These are phyloP conservation scores for Pyrenophora graminea DNA, from an alignment of 2,329 filamentous ascomycete genomes.

Conservation along the genomic window DNA sequence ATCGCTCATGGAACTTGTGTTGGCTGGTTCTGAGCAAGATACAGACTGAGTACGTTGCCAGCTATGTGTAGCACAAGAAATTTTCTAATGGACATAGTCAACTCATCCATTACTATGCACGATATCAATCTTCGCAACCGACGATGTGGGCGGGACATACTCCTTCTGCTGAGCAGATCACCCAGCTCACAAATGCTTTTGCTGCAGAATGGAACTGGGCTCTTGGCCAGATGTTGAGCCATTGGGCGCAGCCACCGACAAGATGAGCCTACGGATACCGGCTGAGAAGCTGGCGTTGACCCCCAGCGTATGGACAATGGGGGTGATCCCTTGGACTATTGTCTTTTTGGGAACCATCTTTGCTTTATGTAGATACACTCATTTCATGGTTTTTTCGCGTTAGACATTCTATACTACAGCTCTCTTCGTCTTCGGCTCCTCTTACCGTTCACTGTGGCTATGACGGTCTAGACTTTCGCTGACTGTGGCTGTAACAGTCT, in stretches of 20 bases:
- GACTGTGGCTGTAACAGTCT: too few relatives aligned
- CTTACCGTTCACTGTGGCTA: too few relatives aligned
- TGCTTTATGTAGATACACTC: not conserved
- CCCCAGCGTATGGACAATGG: not conserved
- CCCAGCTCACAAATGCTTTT: slow-evolving; percentile 66
- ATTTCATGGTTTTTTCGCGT: not conserved
- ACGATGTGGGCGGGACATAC: slow-evolving; percentile 70
- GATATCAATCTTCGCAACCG: slow-evolving; percentile 62
- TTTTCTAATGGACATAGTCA: slow-evolving; percentile 50
- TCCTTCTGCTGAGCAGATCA: slow-evolving; percentile 61
- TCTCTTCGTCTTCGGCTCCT: too few relatives aligned
- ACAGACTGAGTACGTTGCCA: slow-evolving; percentile 62
- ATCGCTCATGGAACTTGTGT: slow-evolving; percentile 75
- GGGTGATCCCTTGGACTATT: not conserved
- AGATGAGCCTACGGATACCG: slow-evolving; percentile 1
- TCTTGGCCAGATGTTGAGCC: slow-evolving; percentile 67
- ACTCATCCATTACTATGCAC: slow-evolving; percentile 65
- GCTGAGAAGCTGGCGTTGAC: not conserved
- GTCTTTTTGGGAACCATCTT: not conserved
- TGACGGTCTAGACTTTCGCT: too few relatives aligned
- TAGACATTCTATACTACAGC: too few relatives aligned
- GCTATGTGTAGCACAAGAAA: not conserved
- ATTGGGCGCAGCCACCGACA: slow-evolving; percentile 64
- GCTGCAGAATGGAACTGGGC: slow-evolving; percentile 69
- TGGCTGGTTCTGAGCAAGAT: slow-evolving; percentile 73